These are phyloP conservation scores for Alternaria sp. DNA, from an alignment of 2,329 filamentous ascomycete genomes.

Conservation along the genomic window DNA sequence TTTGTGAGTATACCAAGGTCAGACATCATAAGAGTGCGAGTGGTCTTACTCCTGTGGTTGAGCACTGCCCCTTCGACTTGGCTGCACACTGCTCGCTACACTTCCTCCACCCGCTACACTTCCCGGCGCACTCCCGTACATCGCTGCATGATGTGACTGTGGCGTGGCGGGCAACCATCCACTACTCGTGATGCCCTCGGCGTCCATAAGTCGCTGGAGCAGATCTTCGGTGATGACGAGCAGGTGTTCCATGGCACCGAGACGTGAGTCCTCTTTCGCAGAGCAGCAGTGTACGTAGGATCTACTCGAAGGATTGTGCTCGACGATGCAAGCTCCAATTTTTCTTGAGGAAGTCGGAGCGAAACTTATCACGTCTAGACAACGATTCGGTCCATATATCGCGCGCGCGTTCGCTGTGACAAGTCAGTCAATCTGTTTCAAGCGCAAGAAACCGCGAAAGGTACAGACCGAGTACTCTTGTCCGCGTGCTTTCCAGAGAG, in stretches of 20 bases:
- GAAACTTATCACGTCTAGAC: slow-evolving; percentile 47
- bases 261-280: slow-evolving; percentile 39
- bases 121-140: slow-evolving; percentile 25
- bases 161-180: slow-evolving; percentile 47
- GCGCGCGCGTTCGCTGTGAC: slow-evolving; percentile 41
- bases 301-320: slow-evolving; percentile 44
- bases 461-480: slow-evolving; percentile 40
- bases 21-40: neutral
- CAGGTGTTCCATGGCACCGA: slow-evolving; percentile 42
- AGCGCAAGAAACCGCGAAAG: neutral
- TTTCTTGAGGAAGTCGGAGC: slow-evolving; percentile 41
- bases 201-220: slow-evolving; percentile 39
- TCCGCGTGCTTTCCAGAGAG: slow-evolving; percentile 41
- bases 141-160: slow-evolving; percentile 40
- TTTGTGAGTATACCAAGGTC: neutral
- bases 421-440: neutral
- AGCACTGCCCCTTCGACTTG: slow-evolving; percentile 35
- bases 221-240: slow-evolving; percentile 47
- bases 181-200: slow-evolving; percentile 42
- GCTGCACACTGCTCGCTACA: slow-evolving; percentile 21
- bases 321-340: slow-evolving; percentile 46
- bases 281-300: slow-evolving; percentile 45
- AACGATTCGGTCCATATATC: slow-evolving; percentile 45
- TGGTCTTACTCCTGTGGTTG: slow-evolving; percentile 33
- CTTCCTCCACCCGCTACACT: slow-evolving; percentile 29